These are phyloP conservation scores for Calocybe gangraenosa DNA, from an alignment of 768 basidiomycete species.

Conservation along the genomic window DNA sequence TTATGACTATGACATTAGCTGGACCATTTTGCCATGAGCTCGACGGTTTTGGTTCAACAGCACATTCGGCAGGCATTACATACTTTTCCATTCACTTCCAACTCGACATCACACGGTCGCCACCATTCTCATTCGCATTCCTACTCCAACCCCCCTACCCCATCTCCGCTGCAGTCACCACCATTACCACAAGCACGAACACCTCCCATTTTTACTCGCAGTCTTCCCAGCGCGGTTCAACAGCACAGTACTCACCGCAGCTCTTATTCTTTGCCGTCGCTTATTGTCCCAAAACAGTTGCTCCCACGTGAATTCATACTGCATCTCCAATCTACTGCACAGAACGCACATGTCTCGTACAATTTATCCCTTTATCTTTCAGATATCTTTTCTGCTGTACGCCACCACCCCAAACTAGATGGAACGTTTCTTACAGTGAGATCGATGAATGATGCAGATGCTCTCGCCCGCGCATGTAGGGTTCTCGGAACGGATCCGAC, in stretches of 20 bases:
- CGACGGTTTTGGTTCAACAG: conserved; percentile 48
- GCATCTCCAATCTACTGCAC: conserved; percentile 25
- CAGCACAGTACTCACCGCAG: conserved; percentile 17
- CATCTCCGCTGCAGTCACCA: conserved; percentile 22
- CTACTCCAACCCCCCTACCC: conserved; percentile 23
- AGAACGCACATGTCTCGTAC: conserved; percentile 43
- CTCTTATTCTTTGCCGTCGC: conserved; percentile 15
- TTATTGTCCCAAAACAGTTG: conserved; percentile 23
- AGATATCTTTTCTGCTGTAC: conserved; percentile 65
- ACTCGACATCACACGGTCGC: conserved; percentile 17
- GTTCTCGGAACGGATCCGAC: conserved; percentile 60
- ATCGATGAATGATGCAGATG: conserved; percentile 59
- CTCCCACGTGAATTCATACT: conserved; percentile 27
- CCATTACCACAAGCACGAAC: conserved; percentile 20
- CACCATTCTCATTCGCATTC: conserved; percentile 26
- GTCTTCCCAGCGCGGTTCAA: conserved; percentile 12
- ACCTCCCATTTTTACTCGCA: conserved; percentile 22
- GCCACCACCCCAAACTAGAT: conserved; percentile 68
- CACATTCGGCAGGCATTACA: conserved; percentile 33
- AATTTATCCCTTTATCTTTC: conserved; percentile 59
- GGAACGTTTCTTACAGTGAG: conserved; percentile 61
- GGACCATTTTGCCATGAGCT: conserved; percentile 78
- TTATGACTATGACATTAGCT: no score
- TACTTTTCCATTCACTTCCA: conserved; percentile 24
- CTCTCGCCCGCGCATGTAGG: conserved; percentile 62